A percentile compares a stretch with the other conserved stretches of the same genome.
phyloP scores from a whole-genome alignment of 306 rosid genomes.

The Styphnolobium japonicum region DNA sequence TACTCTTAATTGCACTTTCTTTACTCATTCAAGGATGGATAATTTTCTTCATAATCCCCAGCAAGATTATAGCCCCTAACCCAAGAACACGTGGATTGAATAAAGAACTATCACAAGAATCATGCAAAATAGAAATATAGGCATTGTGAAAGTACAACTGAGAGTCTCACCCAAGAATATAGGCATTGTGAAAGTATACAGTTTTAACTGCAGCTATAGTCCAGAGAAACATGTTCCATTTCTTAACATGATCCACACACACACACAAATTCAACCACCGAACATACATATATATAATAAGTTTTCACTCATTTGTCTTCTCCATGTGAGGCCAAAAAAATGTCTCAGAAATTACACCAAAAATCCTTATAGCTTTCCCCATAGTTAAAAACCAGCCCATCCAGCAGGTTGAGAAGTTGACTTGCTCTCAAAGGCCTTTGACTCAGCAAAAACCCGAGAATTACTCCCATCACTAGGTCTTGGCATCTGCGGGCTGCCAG shows the following conservation, averaged over 20 bases:
- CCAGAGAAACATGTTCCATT: not conserved
- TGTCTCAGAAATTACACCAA: not conserved
- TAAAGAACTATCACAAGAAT: not conserved
- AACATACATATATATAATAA: not conserved
- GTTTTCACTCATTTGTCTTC: not conserved
- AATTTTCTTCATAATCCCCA: not conserved
- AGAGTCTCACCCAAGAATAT: not conserved
- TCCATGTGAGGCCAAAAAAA: not conserved
- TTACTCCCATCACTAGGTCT: too few species aligned
- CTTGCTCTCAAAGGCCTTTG: constrained; percentile 35
- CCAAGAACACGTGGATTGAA: not conserved
- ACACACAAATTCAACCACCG: constrained; percentile 31
- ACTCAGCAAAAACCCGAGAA: too few species aligned
- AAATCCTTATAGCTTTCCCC: constrained; percentile 4
- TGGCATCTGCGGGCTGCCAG: too few species aligned
- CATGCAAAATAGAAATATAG: not conserved
- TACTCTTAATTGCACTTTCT: not conserved
- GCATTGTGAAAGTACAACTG: too few species aligned
- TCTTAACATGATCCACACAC: constrained; percentile 5
- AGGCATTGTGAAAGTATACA: not conserved
- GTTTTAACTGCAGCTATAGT: not conserved
- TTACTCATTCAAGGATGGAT: not conserved
- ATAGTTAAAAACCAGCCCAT: constrained; percentile 66
- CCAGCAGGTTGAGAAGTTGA: too few species aligned
- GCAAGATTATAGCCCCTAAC: not conserved